Evolutionary conservation across 192 early-diverging fungal genomes (phyloP).

Genomic region (Borealophlyctis nickersoniae): DNA sequence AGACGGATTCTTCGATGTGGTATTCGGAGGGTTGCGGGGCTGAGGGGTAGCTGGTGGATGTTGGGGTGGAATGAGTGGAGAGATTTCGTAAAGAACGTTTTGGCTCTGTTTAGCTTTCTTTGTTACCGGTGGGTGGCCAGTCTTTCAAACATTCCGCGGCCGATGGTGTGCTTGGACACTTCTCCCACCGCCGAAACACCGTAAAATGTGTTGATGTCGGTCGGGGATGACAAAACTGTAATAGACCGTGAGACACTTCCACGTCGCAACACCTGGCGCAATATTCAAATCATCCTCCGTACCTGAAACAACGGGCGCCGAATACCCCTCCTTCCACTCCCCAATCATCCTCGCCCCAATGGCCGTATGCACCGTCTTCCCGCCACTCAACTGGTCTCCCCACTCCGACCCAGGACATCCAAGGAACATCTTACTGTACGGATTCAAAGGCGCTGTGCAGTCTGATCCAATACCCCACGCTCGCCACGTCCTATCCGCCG

Average conservation of each 20-base stretch:
- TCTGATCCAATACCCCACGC: slow-evolving; percentile 45
- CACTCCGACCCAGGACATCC: slow-evolving; percentile 47
- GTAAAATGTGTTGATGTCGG: slow-evolving; percentile 43
- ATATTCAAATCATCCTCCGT: no score
- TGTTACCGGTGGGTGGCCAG: slow-evolving; percentile 33
- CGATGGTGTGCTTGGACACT: slow-evolving; percentile 35
- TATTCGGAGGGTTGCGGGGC: slow-evolving; percentile 18
- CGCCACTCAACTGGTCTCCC: slow-evolving; percentile 11
- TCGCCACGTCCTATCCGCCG: slow-evolving; percentile 54
- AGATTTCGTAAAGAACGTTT: no score
- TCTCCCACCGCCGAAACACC: slow-evolving; percentile 33
- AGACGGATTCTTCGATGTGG: slow-evolving; percentile 37
- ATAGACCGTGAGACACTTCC: no score
- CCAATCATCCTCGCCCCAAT: slow-evolving; percentile 41
- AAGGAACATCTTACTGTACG: slow-evolving; percentile 32
- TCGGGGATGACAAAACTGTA: slow-evolving; percentile 29
- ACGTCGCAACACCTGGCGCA: no score
- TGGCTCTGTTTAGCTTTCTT: no score
- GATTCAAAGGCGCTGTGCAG: slow-evolving; percentile 20
- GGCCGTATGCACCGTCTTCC: slow-evolving; percentile 6
- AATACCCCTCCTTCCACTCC: slow-evolving; percentile 16
- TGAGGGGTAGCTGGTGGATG: no score
- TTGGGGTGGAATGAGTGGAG: no score
- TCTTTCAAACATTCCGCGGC: slow-evolving; percentile 30
- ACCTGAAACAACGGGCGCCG: slow-evolving; percentile 27